A percentile compares a stretch with the other conserved stretches of the same genome.
These are phyloP conservation scores for Coelastrella sp. DNA, from an alignment of 139 green algal genomes.

Conservation along the genomic window DNA sequence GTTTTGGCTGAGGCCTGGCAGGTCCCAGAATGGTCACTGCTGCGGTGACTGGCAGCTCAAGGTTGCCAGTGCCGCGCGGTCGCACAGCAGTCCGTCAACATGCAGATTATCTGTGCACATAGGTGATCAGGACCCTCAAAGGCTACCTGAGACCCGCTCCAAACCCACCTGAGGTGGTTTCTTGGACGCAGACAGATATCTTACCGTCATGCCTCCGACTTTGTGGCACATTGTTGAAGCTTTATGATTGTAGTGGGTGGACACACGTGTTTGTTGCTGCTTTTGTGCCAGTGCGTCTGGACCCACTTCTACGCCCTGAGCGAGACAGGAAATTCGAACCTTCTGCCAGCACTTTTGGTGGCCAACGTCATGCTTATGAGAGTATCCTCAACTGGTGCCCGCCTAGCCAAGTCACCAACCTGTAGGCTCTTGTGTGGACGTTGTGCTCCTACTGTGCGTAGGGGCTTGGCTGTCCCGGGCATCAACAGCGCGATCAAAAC, in stretches of 20 bases:
- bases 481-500: background rate
- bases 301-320: conserved; percentile 25
- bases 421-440: conserved; percentile 36
- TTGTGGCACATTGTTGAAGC: conserved; percentile 1
- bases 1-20: too few relatives aligned
- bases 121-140: background rate
- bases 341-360: background rate
- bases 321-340: background rate
- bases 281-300: conserved; percentile 14
- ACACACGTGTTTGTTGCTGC: conserved; percentile 1
- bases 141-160: background rate
- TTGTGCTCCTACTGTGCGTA: conserved; percentile 31
- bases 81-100: background rate
- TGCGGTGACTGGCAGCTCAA: background rate
- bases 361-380: conserved; percentile 32
- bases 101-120: background rate
- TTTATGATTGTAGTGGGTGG: conserved; percentile 6
- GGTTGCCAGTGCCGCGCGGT: background rate
- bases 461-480: background rate
- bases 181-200: background rate
- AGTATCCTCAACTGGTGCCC: conserved; percentile 22
- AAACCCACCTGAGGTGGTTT: background rate
- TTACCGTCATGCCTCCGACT: background rate
- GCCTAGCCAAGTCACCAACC: background rate
- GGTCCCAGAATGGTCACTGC: background rate